Evolutionary conservation across 1,284 basidiomycete genomes (phyloP).

Genomic region (Pterula multifida): DNA sequence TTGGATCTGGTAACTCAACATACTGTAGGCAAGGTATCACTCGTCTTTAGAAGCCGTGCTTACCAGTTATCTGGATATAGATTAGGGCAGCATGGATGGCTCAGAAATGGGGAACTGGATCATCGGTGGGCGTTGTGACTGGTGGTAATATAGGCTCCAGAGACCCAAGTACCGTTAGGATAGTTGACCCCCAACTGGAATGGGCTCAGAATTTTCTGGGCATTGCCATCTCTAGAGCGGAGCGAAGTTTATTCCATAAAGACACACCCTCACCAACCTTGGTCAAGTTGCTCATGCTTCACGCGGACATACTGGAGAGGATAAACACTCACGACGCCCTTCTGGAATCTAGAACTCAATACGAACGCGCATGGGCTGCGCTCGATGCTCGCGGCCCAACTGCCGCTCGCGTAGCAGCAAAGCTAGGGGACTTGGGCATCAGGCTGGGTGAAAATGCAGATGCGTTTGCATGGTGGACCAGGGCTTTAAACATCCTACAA

Average conservation of each 20-base stretch:
- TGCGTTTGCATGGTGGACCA: constrained; percentile 57
- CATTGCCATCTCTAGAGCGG: constrained; percentile 31
- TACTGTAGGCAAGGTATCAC: constrained; percentile 15
- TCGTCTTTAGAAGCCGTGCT: no score
- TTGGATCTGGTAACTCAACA: constrained; percentile 58
- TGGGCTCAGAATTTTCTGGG: constrained; percentile 44
- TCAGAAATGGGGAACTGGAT: constrained; percentile 57
- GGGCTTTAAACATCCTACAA: constrained; percentile 35
- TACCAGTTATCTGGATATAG: not conserved
- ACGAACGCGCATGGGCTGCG: constrained; percentile 50
- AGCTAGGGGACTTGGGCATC: constrained; percentile 52
- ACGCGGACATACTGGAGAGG: constrained; percentile 56
- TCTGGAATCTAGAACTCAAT: constrained; percentile 46
- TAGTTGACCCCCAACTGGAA: constrained; percentile 41
- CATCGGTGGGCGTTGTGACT: constrained; percentile 24
- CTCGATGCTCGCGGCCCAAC: constrained; percentile 27
- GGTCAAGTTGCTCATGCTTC: constrained; percentile 46
- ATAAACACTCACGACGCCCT: constrained; percentile 47
- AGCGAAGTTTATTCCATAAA: constrained; percentile 19
- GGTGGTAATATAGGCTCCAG: constrained; percentile 24
- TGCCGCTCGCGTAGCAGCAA: constrained; percentile 47
- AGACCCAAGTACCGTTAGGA: constrained; percentile 21
- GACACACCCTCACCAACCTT: constrained; percentile 39
- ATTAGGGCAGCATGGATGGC: constrained; percentile 58
- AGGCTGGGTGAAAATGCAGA: constrained; percentile 38